Conservation (phyloP, 208 protist species). For the Acanthamoeba royreba region DNA sequence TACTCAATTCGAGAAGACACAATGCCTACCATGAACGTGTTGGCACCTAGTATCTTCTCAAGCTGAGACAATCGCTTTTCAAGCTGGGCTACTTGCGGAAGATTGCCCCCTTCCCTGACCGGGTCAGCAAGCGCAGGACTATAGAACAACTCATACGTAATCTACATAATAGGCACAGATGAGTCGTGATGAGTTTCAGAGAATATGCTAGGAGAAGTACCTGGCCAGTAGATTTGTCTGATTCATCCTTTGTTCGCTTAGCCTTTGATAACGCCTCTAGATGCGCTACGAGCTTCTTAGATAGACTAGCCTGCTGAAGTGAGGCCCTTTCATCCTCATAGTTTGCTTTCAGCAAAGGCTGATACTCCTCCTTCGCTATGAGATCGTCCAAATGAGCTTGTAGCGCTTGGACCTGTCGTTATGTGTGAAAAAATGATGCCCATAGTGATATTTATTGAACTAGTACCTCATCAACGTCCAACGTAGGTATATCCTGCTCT, state of each 20-base stretch:
- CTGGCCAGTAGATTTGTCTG: too few relatives aligned
- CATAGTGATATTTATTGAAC: too few relatives aligned
- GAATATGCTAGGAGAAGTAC: too few relatives aligned
- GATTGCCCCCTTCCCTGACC: background rate
- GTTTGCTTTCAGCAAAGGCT: slow-evolving; percentile 28
- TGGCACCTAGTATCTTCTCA: slow-evolving; percentile 27
- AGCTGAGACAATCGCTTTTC: background rate
- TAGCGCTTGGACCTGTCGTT: background rate
- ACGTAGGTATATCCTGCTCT: slow-evolving; percentile 32
- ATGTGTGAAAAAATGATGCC: too few relatives aligned
- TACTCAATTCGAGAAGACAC: too few relatives aligned
- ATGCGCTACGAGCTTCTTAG: slow-evolving; percentile 4
- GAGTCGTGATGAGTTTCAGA: too few relatives aligned
- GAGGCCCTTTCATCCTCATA: slow-evolving; percentile 25
- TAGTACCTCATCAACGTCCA: slow-evolving; percentile 9
- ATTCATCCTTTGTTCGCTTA: background rate
- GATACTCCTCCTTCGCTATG: slow-evolving; percentile 4
- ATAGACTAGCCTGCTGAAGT: background rate
- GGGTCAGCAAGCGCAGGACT: background rate
- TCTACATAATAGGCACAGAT: too few relatives aligned
- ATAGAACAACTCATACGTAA: slow-evolving; percentile 46
- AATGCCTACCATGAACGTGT: slow-evolving; percentile 35
- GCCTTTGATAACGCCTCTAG: background rate
- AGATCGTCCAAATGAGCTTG: background rate
- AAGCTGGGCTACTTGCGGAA: background rate